Percentiles rank a stretch among this genome's conserved stretches.
These are phyloP conservation scores for Golubevia sp. DNA, from an alignment of 1,284 basidiomycete genomes.

Conservation along the genomic window DNA sequence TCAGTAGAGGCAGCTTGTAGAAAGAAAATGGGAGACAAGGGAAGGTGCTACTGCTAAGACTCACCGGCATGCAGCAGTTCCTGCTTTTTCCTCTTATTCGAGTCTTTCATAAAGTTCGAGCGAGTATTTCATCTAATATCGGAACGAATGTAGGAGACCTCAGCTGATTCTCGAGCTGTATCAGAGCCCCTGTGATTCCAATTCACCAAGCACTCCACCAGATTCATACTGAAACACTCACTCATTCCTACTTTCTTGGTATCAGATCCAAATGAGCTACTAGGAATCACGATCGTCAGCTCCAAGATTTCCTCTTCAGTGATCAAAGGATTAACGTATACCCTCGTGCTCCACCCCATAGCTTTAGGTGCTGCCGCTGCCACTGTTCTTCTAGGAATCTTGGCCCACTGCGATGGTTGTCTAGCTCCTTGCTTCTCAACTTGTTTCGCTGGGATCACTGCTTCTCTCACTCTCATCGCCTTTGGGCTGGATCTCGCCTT, in stretches of 20 bases:
- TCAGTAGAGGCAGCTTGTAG: no score
- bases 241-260: background rate
- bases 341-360: constrained; percentile 43
- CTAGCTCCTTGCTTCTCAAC: constrained; percentile 31
- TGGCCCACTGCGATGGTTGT: constrained; percentile 37
- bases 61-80: no score
- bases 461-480: constrained; percentile 34
- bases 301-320: constrained; percentile 28
- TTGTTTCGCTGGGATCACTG: constrained; percentile 36
- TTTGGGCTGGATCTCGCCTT: constrained; percentile 49
- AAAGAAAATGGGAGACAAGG: no score
- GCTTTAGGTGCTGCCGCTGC: constrained; percentile 23
- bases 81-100: no score
- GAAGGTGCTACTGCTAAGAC: no score
- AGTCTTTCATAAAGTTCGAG: no score
- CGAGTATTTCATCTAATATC: no score
- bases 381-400: constrained; percentile 35
- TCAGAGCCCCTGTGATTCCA: no score
- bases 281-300: constrained; percentile 26
- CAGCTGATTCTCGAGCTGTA: no score
- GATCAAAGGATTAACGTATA: constrained; percentile 51
- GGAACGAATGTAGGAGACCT: no score
- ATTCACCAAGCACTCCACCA: background rate
- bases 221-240: background rate
- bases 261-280: constrained; percentile 41